These are phyloP conservation scores for Chaetothyriales sp. DNA, from an alignment of 2,329 filamentous ascomycete species.

Conservation along the genomic window DNA sequence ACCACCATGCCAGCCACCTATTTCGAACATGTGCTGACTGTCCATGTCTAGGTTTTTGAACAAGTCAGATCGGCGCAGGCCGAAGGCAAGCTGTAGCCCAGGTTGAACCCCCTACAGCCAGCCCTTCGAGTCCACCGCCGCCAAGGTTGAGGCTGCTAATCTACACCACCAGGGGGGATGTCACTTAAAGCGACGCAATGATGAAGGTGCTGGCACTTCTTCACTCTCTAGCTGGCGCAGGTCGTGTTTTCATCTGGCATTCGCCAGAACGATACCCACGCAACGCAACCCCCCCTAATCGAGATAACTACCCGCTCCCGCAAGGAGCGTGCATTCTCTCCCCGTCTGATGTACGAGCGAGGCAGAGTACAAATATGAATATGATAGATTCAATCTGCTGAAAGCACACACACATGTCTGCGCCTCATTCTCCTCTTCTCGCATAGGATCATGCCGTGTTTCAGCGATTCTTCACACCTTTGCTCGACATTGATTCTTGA, in stretches of 20 bases:
- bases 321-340: not conserved
- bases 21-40: slow-evolving; percentile 23
- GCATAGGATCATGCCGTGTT: too few relatives aligned
- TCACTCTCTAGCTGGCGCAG: not conserved
- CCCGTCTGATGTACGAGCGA: not conserved
- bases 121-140: not conserved
- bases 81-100: slow-evolving; percentile 45
- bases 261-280: not conserved
- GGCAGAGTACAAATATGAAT: not conserved
- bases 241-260: not conserved
- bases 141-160: not conserved
- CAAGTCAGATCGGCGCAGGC: slow-evolving; percentile 75
- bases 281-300: not conserved
- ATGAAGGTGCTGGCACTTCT: not conserved
- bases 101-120: not conserved
- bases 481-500: too few relatives aligned
- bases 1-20: not conserved
- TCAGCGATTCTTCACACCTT: too few relatives aligned
- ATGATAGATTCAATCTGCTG: not conserved
- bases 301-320: not conserved
- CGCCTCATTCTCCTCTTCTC: not conserved
- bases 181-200: not conserved
- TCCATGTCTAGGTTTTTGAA: slow-evolving; percentile 59
- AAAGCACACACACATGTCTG: not conserved
- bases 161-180: not conserved